Conservation (phyloP, 1,284 basidiomycete species). For the Heterobasidion parviporum region DNA sequence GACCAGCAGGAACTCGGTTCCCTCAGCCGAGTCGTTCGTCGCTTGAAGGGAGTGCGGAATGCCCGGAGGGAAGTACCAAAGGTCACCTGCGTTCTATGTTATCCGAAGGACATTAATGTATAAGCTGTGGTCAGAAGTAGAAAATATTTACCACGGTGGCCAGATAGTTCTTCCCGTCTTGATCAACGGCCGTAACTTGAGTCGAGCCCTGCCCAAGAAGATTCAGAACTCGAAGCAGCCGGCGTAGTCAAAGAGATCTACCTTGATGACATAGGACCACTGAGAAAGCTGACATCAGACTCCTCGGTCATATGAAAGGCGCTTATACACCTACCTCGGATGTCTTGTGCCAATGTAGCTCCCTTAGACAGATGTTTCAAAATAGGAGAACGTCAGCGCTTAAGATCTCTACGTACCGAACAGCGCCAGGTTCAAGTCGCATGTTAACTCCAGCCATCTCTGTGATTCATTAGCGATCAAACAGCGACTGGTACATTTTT, state of each 20-base stretch:
- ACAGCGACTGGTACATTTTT: too few species aligned
- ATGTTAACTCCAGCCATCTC: conserved; percentile 65
- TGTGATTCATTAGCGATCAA: conserved; percentile 10
- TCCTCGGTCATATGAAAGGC: conserved; percentile 5
- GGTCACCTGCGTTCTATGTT: conserved; percentile 23
- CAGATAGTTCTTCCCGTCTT: conserved; percentile 54
- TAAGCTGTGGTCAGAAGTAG: too few species aligned
- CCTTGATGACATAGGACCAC: conserved; percentile 64
- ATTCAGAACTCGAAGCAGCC: not conserved
- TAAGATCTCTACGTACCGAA: conserved; percentile 35
- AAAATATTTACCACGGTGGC: conserved; percentile 36
- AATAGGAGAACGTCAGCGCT: not conserved
- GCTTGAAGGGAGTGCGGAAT: conserved; percentile 51
- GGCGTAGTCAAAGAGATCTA: conserved; percentile 14
- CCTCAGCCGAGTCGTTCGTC: conserved; percentile 44
- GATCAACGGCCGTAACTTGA: conserved; percentile 54
- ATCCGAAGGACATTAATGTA: not conserved
- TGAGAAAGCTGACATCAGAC: conserved; percentile 14
- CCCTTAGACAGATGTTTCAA: conserved; percentile 26
- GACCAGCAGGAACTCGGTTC: conserved; percentile 65
- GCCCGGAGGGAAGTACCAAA: conserved; percentile 66
- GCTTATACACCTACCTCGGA: conserved; percentile 40
- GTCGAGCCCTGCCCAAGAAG: conserved; percentile 39
- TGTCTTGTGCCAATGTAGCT: conserved; percentile 69
- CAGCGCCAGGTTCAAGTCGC: conserved; percentile 56